Evolutionary conservation across 2,329 filamentous ascomycete species (phyloP), one percentile per base, ranked within the genome.

Genomic region (Beauveria asiatica): DNA sequence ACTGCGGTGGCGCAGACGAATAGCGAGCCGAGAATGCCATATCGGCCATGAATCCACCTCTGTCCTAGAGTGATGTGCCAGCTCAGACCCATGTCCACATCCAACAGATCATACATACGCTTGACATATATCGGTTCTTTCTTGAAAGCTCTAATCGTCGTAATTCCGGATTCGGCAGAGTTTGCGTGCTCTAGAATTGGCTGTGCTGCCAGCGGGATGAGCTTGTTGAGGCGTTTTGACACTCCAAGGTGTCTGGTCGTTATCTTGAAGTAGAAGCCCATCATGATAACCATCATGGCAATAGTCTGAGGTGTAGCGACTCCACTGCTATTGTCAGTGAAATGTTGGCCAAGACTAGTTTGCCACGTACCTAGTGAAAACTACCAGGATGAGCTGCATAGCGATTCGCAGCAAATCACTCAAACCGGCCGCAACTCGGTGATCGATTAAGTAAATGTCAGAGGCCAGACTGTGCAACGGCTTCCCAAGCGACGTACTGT

Each of bases 381-480:
- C 33, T 13, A 89, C 87, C 9, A 60, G 19, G 7, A 49, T 3
- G 6, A 60, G 50, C 42, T 60, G 48, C 44, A 57, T 42, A 3
- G 33, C 17, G 17, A 49, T 57, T 3, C 61, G 25, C 6, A 62
- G 33, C 27, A 60, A 39, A 16, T 54, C 61, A 39, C 42, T 62
- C 3, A 60, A 27, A 5, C 33, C 61, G 5, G 44, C 21, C 4
- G 57, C 46, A 5, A 57, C 53, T 30, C 61, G 57, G 37, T 60
- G 52, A 49, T 62, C 61, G 44, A 62, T 17, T 16, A 44, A n/a
- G 23, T 62, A 30, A 25, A 62, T 57, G 30, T 62, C 61, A 21
- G 44, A n/a, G 5, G 30, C 57, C 4, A 62, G 30, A n/a, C 44
- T 49, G 27, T 62, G 61, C 25, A 62, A 19, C 7, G 60, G 19